Evolutionary conservation across 805 yeast species (phyloP).

Genomic region (Candida insectorum): DNA sequence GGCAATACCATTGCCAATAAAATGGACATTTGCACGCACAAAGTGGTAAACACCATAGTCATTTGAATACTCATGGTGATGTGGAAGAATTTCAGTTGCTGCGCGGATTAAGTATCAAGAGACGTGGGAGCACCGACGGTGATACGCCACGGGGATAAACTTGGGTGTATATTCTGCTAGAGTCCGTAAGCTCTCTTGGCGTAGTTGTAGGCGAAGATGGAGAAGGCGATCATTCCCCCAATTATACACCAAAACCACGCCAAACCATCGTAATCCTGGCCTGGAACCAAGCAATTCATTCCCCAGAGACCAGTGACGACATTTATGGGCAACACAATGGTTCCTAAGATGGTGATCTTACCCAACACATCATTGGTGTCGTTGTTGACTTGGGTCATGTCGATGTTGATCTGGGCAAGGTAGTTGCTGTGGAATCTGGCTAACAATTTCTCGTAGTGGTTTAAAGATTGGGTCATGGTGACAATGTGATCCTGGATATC

Average conservation of each 20-base stretch:
- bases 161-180: slow-evolving; percentile 10
- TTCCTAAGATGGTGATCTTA: slow-evolving; percentile 88
- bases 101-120: background rate
- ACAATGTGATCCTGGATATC: slow-evolving; percentile 98
- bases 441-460: slow-evolving; percentile 89
- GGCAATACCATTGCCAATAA: slow-evolving; percentile 52
- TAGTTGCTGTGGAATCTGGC: slow-evolving; percentile 96
- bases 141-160: background rate
- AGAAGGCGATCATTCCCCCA: slow-evolving; percentile 30
- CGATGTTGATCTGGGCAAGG: slow-evolving; percentile 93
- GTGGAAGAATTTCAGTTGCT: background rate
- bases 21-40: slow-evolving; percentile 50
- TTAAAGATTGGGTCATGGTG: slow-evolving; percentile 93
- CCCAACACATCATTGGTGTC: slow-evolving; percentile 96
- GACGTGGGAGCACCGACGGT: background rate
- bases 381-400: slow-evolving; percentile 95
- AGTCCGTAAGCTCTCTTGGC: slow-evolving; percentile 39
- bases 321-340: slow-evolving; percentile 91
- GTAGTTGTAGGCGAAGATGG: slow-evolving; percentile 36
- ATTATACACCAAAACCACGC: slow-evolving; percentile 41
- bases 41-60: slow-evolving; percentile 44
- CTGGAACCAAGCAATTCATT: slow-evolving; percentile 96
- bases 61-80: slow-evolving; percentile 42
- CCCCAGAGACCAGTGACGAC: slow-evolving; percentile 98
- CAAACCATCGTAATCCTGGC: slow-evolving; percentile 54